Conservation (phyloP, 495 filamentous ascomycete species). For the Paragyromitra xinjiangensis region DNA sequence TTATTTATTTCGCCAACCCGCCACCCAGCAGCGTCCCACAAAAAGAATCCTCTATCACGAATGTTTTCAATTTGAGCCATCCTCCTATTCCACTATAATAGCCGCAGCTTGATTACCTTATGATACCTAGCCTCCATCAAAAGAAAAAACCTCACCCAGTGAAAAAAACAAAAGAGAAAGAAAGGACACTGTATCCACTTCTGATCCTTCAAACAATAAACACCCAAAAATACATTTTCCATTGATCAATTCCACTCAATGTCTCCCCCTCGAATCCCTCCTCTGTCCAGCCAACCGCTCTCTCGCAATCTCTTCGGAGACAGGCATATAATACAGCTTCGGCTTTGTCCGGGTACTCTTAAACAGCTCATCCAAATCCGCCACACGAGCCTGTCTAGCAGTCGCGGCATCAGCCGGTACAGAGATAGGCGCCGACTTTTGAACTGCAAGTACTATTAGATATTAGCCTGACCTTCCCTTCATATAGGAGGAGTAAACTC, state of each 20-base stretch:
- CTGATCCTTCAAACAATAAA: not conserved
- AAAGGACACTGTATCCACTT: not conserved
- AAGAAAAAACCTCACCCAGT: not conserved
- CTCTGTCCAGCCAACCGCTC: conserved; percentile 50
- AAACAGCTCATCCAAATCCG: conserved; percentile 69
- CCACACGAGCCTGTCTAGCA: conserved; percentile 10
- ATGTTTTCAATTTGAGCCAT: conserved; percentile 13
- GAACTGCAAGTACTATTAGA: conserved; percentile 23
- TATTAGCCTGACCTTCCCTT: not conserved
- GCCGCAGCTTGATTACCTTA: not conserved
- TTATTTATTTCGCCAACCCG: not conserved
- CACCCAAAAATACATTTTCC: conserved; percentile 16
- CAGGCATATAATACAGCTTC: conserved; percentile 73
- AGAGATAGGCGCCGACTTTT: conserved; percentile 22
- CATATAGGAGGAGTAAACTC: not conserved
- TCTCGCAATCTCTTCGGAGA: conserved; percentile 59
- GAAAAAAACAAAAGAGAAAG: conserved; percentile 4
- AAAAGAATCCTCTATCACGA: conserved; percentile 1
- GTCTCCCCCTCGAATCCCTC: conserved; percentile 43
- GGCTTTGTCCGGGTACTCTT: conserved; percentile 71
- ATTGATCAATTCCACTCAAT: conserved; percentile 5
- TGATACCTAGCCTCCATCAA: not conserved
- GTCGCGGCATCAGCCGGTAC: not conserved
- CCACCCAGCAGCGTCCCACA: not conserved
- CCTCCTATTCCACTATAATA: not conserved